A percentile compares a stretch with the other conserved stretches of the same genome.
Conservation (phyloP, 306 rosid species). For the Trifolium subterraneum region DNA sequence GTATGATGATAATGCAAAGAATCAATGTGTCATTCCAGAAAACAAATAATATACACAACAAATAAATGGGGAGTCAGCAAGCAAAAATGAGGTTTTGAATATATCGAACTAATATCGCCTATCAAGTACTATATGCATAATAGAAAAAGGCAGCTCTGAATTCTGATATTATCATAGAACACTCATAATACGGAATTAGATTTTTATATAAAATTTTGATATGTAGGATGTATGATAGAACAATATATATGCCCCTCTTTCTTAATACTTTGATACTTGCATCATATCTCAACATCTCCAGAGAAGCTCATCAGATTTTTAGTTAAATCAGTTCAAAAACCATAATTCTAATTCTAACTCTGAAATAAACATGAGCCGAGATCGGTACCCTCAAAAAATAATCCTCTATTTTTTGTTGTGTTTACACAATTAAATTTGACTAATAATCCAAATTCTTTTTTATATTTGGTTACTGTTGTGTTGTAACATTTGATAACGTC, state of each 20-base stretch:
- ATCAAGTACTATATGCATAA: neutral
- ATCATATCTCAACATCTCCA: neutral
- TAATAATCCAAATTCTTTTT: too few relatives aligned
- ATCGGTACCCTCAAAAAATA: neutral
- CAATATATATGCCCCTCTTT: too few relatives aligned
- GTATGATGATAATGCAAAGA: constrained; percentile 37
- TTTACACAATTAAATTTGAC: neutral
- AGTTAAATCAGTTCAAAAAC: constrained; percentile 1
- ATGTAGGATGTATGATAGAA: too few relatives aligned
- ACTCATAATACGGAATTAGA: too few relatives aligned
- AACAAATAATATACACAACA: constrained; percentile 9
- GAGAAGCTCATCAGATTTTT: neutral
- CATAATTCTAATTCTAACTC: too few relatives aligned
- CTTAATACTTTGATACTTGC: too few relatives aligned
- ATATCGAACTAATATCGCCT: neutral
- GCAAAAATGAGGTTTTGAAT: too few relatives aligned
- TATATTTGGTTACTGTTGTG: neutral
- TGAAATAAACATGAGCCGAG: neutral
- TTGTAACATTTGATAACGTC: neutral
- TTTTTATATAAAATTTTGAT: too few relatives aligned
- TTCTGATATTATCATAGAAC: too few relatives aligned
- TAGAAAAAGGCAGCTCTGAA: too few relatives aligned
- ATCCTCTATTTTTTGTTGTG: neutral
- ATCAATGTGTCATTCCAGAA: constrained; percentile 29
- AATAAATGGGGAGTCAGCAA: neutral